These are phyloP conservation scores for Trichosanthes truncata DNA, from an alignment of 306 rosid species.

Conservation along the genomic window DNA sequence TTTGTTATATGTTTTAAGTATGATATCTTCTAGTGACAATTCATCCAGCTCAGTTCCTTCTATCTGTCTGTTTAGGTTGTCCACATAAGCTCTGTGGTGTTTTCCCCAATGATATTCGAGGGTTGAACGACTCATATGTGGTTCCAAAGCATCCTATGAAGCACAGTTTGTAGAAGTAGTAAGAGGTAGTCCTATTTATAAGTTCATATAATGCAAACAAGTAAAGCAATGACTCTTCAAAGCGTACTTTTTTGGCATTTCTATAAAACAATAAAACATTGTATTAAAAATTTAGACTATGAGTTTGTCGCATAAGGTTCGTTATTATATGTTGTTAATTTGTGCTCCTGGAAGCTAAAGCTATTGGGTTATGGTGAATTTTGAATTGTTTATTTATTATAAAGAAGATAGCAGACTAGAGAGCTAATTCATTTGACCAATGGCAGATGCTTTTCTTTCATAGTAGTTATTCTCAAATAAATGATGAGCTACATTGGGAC, in stretches of 20 bases:
- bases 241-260: neutral
- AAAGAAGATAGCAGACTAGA: neutral
- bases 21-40: constrained; percentile 43
- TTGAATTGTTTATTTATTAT: neutral
- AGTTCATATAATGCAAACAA: neutral
- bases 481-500: neutral
- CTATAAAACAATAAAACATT: neutral
- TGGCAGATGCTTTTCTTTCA: neutral
- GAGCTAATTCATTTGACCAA: neutral
- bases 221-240: neutral
- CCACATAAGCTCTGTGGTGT: constrained; percentile 81
- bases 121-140: constrained; percentile 70
- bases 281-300: neutral
- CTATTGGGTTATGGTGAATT: neutral
- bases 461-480: neutral
- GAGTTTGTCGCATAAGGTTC: neutral
- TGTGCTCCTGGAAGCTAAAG: neutral
- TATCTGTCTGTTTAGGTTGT: constrained; percentile 69
- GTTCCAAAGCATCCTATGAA: constrained; percentile 77
- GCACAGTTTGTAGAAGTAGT: neutral
- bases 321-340: neutral
- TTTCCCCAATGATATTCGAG: constrained; percentile 89
- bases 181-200: neutral
- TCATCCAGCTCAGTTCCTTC: constrained; percentile 70
- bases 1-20: constrained; percentile 49